phyloP scores from a whole-genome alignment of 75 land plant species.

The Picea glauca region DNA sequence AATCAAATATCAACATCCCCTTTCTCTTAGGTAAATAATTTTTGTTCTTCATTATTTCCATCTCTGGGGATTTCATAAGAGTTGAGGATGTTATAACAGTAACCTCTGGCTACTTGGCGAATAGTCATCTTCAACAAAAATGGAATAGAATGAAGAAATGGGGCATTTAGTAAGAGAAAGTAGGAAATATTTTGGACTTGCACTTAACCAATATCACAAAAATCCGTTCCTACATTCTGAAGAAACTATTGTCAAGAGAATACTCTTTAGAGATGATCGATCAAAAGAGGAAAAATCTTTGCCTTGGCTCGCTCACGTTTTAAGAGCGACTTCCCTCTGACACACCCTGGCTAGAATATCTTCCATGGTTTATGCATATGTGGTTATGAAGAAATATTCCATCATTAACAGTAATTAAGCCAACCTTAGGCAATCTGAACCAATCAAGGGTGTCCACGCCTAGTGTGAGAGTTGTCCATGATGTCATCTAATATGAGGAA shows the following conservation, averaged over 20 bases:
- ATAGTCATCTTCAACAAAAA: constrained; percentile 20
- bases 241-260: constrained; percentile 75
- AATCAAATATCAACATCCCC: not conserved
- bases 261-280: constrained; percentile 3
- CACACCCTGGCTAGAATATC: no score
- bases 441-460: no score
- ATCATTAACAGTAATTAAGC: no score
- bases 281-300: constrained; percentile 66
- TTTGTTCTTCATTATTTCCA: constrained; percentile 62
- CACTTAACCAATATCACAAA: constrained; percentile 84
- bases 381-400: no score
- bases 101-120: constrained; percentile 49
- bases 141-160: constrained; percentile 72
- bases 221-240: constrained; percentile 67
- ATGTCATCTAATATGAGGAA: no score
- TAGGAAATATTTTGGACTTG: constrained; percentile 82
- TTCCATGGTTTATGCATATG: constrained; percentile 41
- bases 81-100: constrained; percentile 71
- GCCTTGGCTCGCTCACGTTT: constrained; percentile 21
- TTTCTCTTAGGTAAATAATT: no score
- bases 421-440: no score
- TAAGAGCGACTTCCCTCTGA: no score
- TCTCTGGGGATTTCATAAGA: constrained; percentile 75
- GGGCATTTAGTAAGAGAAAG: constrained; percentile 58
- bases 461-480: no score